phyloP scores from a whole-genome alignment of 192 early-diverging fungal genomes.

The Pecoramyces ruminantium region DNA sequence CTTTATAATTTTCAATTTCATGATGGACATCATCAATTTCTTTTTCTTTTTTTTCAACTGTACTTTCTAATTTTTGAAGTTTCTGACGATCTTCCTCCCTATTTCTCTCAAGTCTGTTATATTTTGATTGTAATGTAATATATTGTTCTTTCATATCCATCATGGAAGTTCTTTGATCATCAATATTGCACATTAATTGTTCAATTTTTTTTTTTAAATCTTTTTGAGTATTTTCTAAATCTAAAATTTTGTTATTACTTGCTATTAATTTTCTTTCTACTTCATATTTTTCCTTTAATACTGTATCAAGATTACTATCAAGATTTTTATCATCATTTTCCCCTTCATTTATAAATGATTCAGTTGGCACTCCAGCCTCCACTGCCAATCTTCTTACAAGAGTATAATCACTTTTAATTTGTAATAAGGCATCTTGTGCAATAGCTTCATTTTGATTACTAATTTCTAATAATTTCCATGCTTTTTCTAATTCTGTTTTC shows the following conservation, averaged over 20 bases:
- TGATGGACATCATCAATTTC: background rate
- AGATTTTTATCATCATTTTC: background rate
- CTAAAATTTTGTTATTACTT: background rate
- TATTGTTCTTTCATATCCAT: background rate
- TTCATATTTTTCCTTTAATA: background rate
- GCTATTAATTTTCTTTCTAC: background rate
- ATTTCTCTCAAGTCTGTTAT: background rate
- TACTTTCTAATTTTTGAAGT: background rate
- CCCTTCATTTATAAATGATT: background rate
- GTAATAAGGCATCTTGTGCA: background rate
- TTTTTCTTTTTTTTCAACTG: background rate
- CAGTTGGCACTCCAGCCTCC: background rate
- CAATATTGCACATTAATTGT: background rate
- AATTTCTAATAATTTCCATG: conserved; percentile 35
- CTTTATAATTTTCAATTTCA: background rate
- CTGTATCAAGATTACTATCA: background rate
- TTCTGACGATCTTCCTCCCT: background rate
- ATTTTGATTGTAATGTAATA: background rate
- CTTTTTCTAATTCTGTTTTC: conserved; percentile 32
- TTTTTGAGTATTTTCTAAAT: background rate
- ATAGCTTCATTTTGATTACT: conserved; percentile 1
- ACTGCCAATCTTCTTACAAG: background rate
- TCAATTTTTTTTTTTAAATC: background rate
- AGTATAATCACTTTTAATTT: background rate
- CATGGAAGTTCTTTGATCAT: background rate